Percentiles rank a stretch among this genome's conserved stretches.
phyloP scores from a whole-genome alignment of 2,329 filamentous ascomycete species.

The Penicillium oxalicum region DNA sequence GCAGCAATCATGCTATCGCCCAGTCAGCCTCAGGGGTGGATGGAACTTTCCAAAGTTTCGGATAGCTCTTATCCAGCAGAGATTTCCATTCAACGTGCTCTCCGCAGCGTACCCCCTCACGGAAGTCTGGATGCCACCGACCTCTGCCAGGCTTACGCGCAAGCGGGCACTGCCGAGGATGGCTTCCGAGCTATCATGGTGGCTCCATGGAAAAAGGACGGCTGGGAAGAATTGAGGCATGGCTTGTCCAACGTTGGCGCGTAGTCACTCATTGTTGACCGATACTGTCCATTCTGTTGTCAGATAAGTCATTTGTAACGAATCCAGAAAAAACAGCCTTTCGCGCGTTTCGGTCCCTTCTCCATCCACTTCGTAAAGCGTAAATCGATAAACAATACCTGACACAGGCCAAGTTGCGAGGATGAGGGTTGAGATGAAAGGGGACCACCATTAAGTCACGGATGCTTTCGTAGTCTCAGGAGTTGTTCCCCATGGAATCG shows the following conservation, averaged over 20 bases:
- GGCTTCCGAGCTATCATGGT: slow-evolving; percentile 71
- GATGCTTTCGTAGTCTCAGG: too few species aligned
- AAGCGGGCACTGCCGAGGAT: slow-evolving; percentile 65
- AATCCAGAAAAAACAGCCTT: neutral
- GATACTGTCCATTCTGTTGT: neutral
- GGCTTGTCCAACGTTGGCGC: slow-evolving; percentile 21
- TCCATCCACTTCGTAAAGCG: too few species aligned
- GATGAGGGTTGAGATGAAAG: too few species aligned
- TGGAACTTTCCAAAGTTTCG: slow-evolving; percentile 59
- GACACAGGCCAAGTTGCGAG: too few species aligned
- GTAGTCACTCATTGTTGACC: neutral
- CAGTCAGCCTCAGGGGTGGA: slow-evolving; percentile 73
- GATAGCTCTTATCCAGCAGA: slow-evolving; percentile 55
- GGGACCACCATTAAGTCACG: too few species aligned
- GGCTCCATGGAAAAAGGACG: slow-evolving; percentile 67
- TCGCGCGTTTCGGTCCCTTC: neutral
- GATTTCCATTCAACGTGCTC: slow-evolving; percentile 76
- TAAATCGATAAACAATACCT: too few species aligned
- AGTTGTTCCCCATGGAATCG: slow-evolving; percentile 25
- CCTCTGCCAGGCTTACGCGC: slow-evolving; percentile 66
- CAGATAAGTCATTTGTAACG: neutral
- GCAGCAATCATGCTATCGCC: slow-evolving; percentile 77
- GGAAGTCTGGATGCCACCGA: slow-evolving; percentile 64
- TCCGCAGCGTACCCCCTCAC: slow-evolving; percentile 65
- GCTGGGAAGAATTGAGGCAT: slow-evolving; percentile 52